These are phyloP conservation scores for Mycena galericulata DNA, from an alignment of 768 basidiomycete species.

Conservation along the genomic window DNA sequence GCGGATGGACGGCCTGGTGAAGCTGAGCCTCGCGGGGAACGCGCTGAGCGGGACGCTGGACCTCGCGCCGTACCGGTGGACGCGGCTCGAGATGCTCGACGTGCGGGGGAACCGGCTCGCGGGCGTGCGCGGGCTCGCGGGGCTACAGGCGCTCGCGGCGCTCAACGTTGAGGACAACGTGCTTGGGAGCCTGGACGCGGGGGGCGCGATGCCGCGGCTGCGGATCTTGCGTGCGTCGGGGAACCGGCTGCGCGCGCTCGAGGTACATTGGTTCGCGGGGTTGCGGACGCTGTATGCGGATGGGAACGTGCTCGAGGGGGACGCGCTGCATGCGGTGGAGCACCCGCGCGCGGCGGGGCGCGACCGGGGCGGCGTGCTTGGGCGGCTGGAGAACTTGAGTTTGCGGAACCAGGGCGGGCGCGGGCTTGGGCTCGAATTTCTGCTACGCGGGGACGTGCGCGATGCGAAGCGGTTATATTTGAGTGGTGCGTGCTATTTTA, in stretches of 20 bases:
- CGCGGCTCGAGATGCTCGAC: conserved; percentile 84
- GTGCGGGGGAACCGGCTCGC: conserved; percentile 80
- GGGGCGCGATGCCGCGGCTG: conserved; percentile 71
- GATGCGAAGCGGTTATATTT: conserved; percentile 96
- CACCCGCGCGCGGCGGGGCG: conserved; percentile 22
- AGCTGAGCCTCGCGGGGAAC: conserved; percentile 87
- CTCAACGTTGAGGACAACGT: conserved; percentile 88
- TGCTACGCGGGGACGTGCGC: conserved; percentile 72
- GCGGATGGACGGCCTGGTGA: conserved; percentile 83
- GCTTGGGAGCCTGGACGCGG: conserved; percentile 65
- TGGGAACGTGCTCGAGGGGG: conserved; percentile 70
- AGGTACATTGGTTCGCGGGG: conserved; percentile 72
- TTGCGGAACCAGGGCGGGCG: conserved; percentile 88
- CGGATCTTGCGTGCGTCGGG: conserved; percentile 88
- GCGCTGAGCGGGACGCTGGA: conserved; percentile 67
- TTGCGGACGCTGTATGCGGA: conserved; percentile 94
- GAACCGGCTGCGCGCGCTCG: conserved; percentile 79
- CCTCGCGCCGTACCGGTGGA: conserved; percentile 73
- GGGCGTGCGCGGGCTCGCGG: conserved; percentile 68
- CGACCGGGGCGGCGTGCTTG: conserved; percentile 54
- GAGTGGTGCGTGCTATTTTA: conserved; percentile 72
- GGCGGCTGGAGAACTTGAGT: conserved; percentile 88
- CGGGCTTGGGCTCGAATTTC: conserved; percentile 71
- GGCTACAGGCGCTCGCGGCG: conserved; percentile 71
- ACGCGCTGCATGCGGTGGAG: conserved; percentile 32